Base-by-base conservation (phyloP, 345 rosid species). In the Eucalyptus marginata region DNA sequence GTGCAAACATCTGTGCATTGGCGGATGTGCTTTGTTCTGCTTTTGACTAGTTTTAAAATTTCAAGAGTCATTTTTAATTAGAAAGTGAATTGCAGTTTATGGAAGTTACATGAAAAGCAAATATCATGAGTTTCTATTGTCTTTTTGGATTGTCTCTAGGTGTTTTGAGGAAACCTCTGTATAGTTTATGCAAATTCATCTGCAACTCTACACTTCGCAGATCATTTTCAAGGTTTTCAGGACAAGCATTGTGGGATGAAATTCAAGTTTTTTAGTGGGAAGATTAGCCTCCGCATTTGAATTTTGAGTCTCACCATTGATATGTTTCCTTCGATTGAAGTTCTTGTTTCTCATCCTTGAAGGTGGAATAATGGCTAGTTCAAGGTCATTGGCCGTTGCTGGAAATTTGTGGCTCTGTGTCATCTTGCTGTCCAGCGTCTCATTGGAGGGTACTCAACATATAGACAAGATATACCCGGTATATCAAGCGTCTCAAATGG, bases 401-500 rank as follows among this genome's bases (percentile, higher is more conserved):
- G 91, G 83, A 84, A 90, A 54, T 87, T 91, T 86, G n/a, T 91
- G 91, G 81, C 88, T 25, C 52, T 94, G 90, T 59, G 59, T 93
- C 59, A 31, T 91, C 44, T 68, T 91, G 86, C 43, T 89, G n/a
- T 89, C 91, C 29, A 90, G 92, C 79, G 68, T 89, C 87, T 92
- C 92, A 51, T 89, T 52, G 92, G 96, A 94, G 14, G 90, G 96
- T 88, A 31, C 88, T 89, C 92, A 47, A 47, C 81, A 2, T 17
- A 81, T 1, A 5, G 98, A 96, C 54, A 91, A 59, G 71, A 91
- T 97, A 86, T 1, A 20, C 54, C 96, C 94, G 2, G 95, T 92
- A 15, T 94, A 92, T 89, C 90, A 64, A 90, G 99, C 98, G 54
- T 88, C 98, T 92, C 95, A 90, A 84, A 97, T 98, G 99, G 93